Evolutionary conservation across 2,329 filamentous ascomycete genomes (phyloP).

Genomic region (Colletotrichum spaethianum): DNA sequence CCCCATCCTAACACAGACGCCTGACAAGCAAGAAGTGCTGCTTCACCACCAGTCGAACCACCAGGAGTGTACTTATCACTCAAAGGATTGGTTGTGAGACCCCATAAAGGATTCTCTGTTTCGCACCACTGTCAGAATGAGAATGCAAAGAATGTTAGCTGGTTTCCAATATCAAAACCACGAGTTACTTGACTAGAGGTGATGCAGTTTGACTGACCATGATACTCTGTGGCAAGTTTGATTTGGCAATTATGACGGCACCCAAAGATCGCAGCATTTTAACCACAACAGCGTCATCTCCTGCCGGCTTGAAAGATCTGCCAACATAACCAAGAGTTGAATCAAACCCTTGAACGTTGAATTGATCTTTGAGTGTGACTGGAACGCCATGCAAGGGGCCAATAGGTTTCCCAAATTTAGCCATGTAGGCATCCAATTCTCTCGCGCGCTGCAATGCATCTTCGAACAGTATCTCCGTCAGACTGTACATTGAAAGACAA

Average conservation of each 20-base stretch:
- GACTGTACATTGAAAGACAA: conserved; percentile 30
- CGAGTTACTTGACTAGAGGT: background rate
- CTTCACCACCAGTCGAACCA: conserved; percentile 74
- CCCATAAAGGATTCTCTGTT: conserved; percentile 68
- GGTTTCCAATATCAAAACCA: background rate
- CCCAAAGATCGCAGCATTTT: conserved; percentile 69
- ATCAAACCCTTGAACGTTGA: conserved; percentile 66
- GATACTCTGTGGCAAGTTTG: conserved; percentile 75
- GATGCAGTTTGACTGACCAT: conserved; percentile 62
- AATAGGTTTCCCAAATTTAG: conserved; percentile 55
- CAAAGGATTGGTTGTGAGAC: conserved; percentile 73
- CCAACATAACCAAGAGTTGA: conserved; percentile 67
- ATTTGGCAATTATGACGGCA: conserved; percentile 77
- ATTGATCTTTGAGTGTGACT: conserved; percentile 71
- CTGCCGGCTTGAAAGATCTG: conserved; percentile 62
- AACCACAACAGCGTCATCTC: conserved; percentile 70
- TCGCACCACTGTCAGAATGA: conserved; percentile 47
- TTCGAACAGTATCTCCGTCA: conserved; percentile 63
- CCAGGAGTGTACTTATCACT: conserved; percentile 73
- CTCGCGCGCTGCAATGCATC: conserved; percentile 47
- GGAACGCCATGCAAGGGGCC: conserved; percentile 72
- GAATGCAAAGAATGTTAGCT: accelerated
- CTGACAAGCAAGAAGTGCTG: conserved; percentile 55
- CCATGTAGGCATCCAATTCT: conserved; percentile 58
- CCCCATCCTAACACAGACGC: conserved; percentile 58